Percentiles rank a stretch among this genome's conserved stretches.
phyloP scores from a whole-genome alignment of 768 basidiomycete genomes.

The Xerocomellus chrysenteron region DNA sequence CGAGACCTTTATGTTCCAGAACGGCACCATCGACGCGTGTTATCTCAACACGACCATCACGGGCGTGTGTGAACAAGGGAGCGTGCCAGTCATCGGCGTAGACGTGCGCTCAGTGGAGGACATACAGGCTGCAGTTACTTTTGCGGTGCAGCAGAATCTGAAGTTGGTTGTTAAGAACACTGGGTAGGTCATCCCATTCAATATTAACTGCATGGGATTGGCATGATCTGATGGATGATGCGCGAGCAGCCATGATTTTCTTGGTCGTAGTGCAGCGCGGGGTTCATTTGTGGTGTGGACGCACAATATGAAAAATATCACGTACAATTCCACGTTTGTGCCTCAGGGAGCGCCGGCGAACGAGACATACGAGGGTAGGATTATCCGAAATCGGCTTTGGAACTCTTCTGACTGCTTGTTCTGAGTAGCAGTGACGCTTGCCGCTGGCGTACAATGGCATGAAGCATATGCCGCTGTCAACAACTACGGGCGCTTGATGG shows the following conservation, averaged over 20 bases:
- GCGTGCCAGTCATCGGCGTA: conserved; percentile 26
- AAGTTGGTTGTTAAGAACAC: conserved; percentile 30
- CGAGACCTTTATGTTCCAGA: conserved; percentile 36
- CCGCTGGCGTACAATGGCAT: conserved; percentile 49
- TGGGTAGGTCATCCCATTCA: conserved; percentile 15
- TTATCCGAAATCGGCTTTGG: neutral
- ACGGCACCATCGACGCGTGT: conserved; percentile 44
- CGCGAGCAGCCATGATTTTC: conserved; percentile 35
- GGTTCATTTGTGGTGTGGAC: conserved; percentile 44
- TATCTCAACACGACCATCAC: conserved; percentile 34
- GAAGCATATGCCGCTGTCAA: conserved; percentile 44
- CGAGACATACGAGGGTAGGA: conserved; percentile 24
- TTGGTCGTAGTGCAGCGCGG: conserved; percentile 40
- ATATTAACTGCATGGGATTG: neutral
- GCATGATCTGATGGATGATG: neutral
- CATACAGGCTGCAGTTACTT: conserved; percentile 26
- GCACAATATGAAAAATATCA: conserved; percentile 42
- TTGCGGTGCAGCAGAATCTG: conserved; percentile 22
- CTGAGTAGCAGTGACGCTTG: conserved; percentile 29
- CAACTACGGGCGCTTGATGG: conserved; percentile 38
- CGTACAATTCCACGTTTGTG: conserved; percentile 28
- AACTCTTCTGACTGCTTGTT: conserved; percentile 14
- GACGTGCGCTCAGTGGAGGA: conserved; percentile 24
- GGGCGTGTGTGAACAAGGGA: conserved; percentile 23
- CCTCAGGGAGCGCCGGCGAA: conserved; percentile 33